Percentiles rank a stretch among this genome's conserved stretches.
Conservation (phyloP, 1,139 yeast genomes). For the Wickerhamomyces sp. region DNA sequence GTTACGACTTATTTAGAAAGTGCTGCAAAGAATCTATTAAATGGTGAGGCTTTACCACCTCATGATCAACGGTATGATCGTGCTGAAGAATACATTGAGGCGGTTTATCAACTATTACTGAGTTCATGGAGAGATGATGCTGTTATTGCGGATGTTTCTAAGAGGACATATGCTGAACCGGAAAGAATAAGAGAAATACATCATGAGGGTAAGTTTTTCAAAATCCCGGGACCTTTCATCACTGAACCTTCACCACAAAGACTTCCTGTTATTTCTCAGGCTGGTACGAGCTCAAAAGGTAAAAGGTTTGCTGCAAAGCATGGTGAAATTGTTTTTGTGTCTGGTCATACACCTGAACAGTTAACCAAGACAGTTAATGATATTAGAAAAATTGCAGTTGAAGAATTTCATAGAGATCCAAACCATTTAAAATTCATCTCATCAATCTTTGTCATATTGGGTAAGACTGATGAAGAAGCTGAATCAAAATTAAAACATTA, state of each 20-base stretch:
- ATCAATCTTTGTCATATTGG: slow-evolving; percentile 26
- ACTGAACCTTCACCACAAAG: slow-evolving; percentile 37
- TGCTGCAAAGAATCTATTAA: slow-evolving; percentile 30
- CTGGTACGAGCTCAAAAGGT: slow-evolving; percentile 41
- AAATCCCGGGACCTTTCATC: slow-evolving; percentile 36
- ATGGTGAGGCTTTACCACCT: slow-evolving; percentile 30
- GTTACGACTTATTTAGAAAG: slow-evolving; percentile 32
- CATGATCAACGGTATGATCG: slow-evolving; percentile 35
- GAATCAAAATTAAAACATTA: slow-evolving; percentile 25
- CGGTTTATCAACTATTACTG: slow-evolving; percentile 32
- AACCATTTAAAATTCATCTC: slow-evolving; percentile 13
- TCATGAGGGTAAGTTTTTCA: slow-evolving; percentile 32
- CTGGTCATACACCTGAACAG: slow-evolving; percentile 27
- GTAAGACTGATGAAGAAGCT: slow-evolving; percentile 32
- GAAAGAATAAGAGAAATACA: slow-evolving; percentile 32
- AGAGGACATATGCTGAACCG: slow-evolving; percentile 33
- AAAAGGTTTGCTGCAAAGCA: slow-evolving; percentile 37
- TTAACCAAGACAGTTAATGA: slow-evolving; percentile 24
- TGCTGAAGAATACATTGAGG: slow-evolving; percentile 36
- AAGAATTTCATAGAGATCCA: slow-evolving; percentile 20
- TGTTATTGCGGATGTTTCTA: slow-evolving; percentile 27
- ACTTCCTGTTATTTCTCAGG: slow-evolving; percentile 39
- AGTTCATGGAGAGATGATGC: slow-evolving; percentile 42
- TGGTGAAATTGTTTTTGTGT: slow-evolving; percentile 36
- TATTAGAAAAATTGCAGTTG: slow-evolving; percentile 24